phyloP scores from a whole-genome alignment of 2,329 filamentous ascomycete species.

The Bipolaris victoriae region DNA sequence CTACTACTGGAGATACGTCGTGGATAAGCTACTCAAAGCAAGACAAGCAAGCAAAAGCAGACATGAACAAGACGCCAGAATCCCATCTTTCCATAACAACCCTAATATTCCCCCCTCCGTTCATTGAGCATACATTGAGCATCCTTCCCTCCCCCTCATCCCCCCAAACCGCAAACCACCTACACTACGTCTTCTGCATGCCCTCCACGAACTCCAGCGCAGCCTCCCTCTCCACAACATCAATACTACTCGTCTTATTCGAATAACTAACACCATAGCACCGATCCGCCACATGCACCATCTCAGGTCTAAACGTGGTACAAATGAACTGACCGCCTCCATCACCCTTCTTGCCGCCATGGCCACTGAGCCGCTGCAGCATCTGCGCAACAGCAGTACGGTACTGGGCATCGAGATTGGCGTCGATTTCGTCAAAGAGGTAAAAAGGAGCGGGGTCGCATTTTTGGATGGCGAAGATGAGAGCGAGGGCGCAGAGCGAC shows the following conservation, averaged over 20 bases:
- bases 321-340: slow-evolving; percentile 87
- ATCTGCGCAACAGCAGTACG: slow-evolving; percentile 92
- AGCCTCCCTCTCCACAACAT: slow-evolving; percentile 85
- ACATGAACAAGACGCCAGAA: neutral
- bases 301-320: slow-evolving; percentile 97
- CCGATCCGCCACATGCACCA: slow-evolving; percentile 93
- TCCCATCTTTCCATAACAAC: neutral
- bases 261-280: slow-evolving; percentile 93
- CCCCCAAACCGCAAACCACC: neutral
- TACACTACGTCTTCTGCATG: slow-evolving; percentile 58
- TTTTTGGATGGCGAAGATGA: slow-evolving; percentile 98
- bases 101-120: neutral
- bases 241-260: slow-evolving; percentile 93
- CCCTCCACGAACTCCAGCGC: slow-evolving; percentile 95
- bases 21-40: neutral
- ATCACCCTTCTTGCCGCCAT: slow-evolving; percentile 49
- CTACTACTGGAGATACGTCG: neutral
- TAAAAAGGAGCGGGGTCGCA: slow-evolving; percentile 98
- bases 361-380: slow-evolving; percentile 64
- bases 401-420: slow-evolving; percentile 97
- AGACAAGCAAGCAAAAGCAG: neutral
- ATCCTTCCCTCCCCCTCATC: too few species aligned
- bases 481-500: slow-evolving; percentile 93
- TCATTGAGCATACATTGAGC: too few species aligned
- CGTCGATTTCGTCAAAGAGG: slow-evolving; percentile 98